Evolutionary conservation across 345 rosid species (phyloP).

Genomic region (Litchi chinensis): DNA sequence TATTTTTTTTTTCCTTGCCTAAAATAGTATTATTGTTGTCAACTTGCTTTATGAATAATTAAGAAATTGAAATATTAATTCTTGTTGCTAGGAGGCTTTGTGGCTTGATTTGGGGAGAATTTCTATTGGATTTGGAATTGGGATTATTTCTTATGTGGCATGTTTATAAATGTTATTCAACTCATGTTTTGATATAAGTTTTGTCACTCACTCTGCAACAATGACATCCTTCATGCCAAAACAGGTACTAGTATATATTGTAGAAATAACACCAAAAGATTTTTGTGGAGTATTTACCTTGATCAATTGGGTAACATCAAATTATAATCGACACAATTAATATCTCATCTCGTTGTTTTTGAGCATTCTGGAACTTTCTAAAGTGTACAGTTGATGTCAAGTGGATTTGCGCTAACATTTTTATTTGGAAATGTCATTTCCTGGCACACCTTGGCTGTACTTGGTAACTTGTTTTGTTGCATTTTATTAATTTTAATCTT

Average conservation of each 20-base stretch:
- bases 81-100: conserved; percentile 35
- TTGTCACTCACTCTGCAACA: neutral
- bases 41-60: neutral
- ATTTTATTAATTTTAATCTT: neutral
- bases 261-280: conserved; percentile 45
- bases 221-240: neutral
- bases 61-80: conserved; percentile 22
- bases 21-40: no score
- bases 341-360: no score
- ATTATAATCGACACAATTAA: no score
- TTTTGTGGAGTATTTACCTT: conserved; percentile 35
- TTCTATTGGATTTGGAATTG: conserved; percentile 44
- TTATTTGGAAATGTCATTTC: conserved; percentile 34
- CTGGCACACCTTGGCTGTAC: conserved; percentile 38
- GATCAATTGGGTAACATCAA: conserved; percentile 21
- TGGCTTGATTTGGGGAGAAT: conserved; percentile 50
- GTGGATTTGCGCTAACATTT: conserved; percentile 7
- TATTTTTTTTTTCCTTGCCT: neutral
- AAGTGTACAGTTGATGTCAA: no score
- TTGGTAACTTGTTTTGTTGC: conserved; percentile 20
- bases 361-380: no score
- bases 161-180: neutral
- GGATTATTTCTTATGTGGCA: conserved; percentile 51
- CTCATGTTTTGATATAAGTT: conserved; percentile 40
- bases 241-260: conserved; percentile 49